Conservation (phyloP, 1,284 basidiomycete genomes). For the Meira nashicola region DNA sequence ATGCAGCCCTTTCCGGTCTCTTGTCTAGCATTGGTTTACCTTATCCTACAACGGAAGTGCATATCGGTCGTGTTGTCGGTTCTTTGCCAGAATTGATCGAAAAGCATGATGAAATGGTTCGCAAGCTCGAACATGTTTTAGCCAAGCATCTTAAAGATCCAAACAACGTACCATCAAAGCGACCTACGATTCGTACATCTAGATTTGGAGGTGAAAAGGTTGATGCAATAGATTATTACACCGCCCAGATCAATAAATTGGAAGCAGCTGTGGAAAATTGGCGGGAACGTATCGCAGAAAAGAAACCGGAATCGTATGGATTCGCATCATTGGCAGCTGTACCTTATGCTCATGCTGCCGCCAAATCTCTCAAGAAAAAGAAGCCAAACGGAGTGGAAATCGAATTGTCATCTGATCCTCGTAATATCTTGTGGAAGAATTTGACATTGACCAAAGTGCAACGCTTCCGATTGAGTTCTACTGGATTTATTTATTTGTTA, state of each 20-base stretch:
- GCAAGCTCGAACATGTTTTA: constrained; percentile 73
- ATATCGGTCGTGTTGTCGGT: constrained; percentile 72
- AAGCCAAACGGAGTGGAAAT: constrained; percentile 34
- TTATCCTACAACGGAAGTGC: constrained; percentile 76
- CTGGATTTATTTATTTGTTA: constrained; percentile 36
- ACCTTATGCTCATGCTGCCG: constrained; percentile 46
- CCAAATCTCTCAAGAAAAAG: constrained; percentile 31
- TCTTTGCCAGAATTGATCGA: constrained; percentile 71
- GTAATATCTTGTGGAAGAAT: constrained; percentile 50
- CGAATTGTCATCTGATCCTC: constrained; percentile 38
- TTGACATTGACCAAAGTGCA: constrained; percentile 29
- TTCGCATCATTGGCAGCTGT: constrained; percentile 48
- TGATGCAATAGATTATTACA: constrained; percentile 46
- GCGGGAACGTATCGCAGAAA: constrained; percentile 38
- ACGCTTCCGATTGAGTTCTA: constrained; percentile 29
- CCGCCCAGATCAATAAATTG: constrained; percentile 37
- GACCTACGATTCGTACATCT: constrained; percentile 70
- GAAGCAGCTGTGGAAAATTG: constrained; percentile 55
- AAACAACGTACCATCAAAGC: constrained; percentile 66
- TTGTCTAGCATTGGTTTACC: constrained; percentile 61
- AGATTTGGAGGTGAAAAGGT: constrained; percentile 70
- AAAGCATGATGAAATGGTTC: constrained; percentile 78
- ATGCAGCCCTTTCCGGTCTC: constrained; percentile 63
- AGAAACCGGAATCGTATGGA: constrained; percentile 45
- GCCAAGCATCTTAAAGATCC: constrained; percentile 75